Conservation (phyloP, 257 asterid genomes). For the Nicotiana undulata region DNA sequence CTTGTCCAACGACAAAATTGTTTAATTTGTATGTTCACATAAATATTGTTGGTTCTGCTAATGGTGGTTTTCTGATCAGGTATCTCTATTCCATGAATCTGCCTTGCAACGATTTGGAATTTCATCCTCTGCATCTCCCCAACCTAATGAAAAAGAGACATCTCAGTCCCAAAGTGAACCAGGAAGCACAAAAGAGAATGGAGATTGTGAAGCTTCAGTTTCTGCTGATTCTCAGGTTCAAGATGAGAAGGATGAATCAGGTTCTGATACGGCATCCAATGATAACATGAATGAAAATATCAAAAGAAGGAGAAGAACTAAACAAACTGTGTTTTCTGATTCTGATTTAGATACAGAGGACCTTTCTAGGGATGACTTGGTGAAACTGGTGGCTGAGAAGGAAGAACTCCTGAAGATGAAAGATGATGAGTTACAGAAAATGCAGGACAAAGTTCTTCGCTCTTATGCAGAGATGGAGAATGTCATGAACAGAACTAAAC, state of each 20-base stretch:
- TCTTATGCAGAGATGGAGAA: slow-evolving; percentile 79
- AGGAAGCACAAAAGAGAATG: slow-evolving; percentile 19
- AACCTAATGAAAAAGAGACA: slow-evolving; percentile 36
- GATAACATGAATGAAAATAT: slow-evolving; percentile 13
- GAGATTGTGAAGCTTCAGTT: slow-evolving; percentile 30
- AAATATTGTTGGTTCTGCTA: slow-evolving; percentile 1
- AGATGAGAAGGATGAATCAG: slow-evolving; percentile 46
- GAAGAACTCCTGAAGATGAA: slow-evolving; percentile 45
- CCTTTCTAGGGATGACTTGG: slow-evolving; percentile 62
- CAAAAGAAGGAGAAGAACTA: slow-evolving; percentile 28
- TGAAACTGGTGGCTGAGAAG: slow-evolving; percentile 65
- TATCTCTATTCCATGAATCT: slow-evolving; percentile 28
- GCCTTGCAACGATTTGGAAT: slow-evolving; percentile 37
- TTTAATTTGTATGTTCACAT: background rate
- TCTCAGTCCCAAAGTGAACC: slow-evolving; percentile 30
- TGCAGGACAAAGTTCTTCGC: slow-evolving; percentile 71
- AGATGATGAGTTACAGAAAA: slow-evolving; percentile 46
- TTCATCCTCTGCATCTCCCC: slow-evolving; percentile 59
- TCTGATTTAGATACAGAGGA: slow-evolving; percentile 55
- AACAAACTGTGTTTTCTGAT: slow-evolving; percentile 39
- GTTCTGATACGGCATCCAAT: slow-evolving; percentile 28
- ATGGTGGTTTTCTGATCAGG: slow-evolving; percentile 35
- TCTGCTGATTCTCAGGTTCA: slow-evolving; percentile 15
- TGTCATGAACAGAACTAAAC: slow-evolving; percentile 62
- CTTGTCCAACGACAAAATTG: background rate